phyloP scores from a whole-genome alignment of 768 basidiomycete species.

The Neoboletus subvelutipes region DNA sequence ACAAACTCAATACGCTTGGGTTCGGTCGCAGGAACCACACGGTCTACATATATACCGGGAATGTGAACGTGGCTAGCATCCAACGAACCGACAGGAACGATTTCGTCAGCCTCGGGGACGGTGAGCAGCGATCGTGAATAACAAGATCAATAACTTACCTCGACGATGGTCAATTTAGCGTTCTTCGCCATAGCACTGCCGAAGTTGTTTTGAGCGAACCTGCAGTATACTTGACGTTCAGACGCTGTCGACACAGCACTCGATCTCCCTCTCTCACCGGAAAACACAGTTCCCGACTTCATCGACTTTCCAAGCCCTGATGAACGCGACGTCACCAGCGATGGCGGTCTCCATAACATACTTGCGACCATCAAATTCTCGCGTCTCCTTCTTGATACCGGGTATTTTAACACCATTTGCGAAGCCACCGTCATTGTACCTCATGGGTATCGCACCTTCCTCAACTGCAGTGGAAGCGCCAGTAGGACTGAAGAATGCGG shows the following conservation, averaged over 20 bases:
- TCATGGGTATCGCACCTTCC: slow-evolving; percentile 72
- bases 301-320: slow-evolving; percentile 91
- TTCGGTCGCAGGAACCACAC: slow-evolving; percentile 75
- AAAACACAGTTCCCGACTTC: slow-evolving; percentile 90
- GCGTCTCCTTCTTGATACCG: slow-evolving; percentile 74
- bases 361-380: slow-evolving; percentile 74
- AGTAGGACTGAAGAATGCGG: slow-evolving; percentile 92
- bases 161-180: slow-evolving; percentile 87
- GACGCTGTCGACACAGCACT: background rate
- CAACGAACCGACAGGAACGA: slow-evolving; percentile 79
- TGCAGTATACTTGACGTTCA: slow-evolving; percentile 25
- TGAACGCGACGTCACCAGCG: slow-evolving; percentile 78
- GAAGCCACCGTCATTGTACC: slow-evolving; percentile 76
- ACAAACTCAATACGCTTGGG: slow-evolving; percentile 77
- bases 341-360: slow-evolving; percentile 83
- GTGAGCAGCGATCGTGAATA: background rate
- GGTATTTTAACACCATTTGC: slow-evolving; percentile 65
- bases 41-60: slow-evolving; percentile 85
- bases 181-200: slow-evolving; percentile 84
- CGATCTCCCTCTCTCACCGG: slow-evolving; percentile 46
- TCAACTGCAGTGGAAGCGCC: slow-evolving; percentile 85
- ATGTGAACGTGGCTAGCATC: slow-evolving; percentile 82
- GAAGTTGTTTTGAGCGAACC: slow-evolving; percentile 89
- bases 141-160: slow-evolving; percentile 45
- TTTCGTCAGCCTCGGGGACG: slow-evolving; percentile 70